Base-by-base conservation (phyloP, 208 protist species). In the Naegleria lovaniensis region DNA sequence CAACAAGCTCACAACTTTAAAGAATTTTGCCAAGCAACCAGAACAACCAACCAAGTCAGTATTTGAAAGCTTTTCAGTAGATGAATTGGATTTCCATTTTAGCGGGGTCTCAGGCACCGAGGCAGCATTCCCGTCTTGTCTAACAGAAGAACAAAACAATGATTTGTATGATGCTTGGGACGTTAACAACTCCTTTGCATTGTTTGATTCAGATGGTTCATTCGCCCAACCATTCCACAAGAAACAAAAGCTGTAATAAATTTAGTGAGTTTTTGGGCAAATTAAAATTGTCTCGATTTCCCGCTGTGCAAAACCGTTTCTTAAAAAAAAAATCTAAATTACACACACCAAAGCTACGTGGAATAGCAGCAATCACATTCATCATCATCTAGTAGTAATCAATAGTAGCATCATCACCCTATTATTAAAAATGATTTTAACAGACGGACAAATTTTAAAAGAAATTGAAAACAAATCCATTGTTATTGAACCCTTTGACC, bases 371-470 rank as follows among this genome's bases (percentile, higher is more conserved):
- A n/a, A n/a, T n/a, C n/a, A n/a, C n/a, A n/a, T n/a, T n/a, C n/a
- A n/a, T n/a, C 43, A 48, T 48, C 43, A 48, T 48, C 43, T n/a
- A n/a, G n/a, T n/a, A n/a, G n/a, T n/a, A n/a, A 48, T 7, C 43
- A 48, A 48, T 7, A 48, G 7, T 48, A 48, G 1, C 43, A 48
- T 48, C 43, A 48, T 48, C 43, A 48, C 1, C 43, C 43, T 9
- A 48, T 48, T 48, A 9, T 48, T 48, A 7, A 58, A 58, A 39
- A 88, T 88, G 85, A 89, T 89, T 29, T 29, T 89, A 41, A 89
- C 85, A 41, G 85, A 89, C 39, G 85, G 48, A 1, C 29, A 89
- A 41, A 89, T 89, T 29, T 41, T 89, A 1, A 67, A 89, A 29
- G 85, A 38, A 58, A 67, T 89, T 38, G 85, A 89, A 38, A 40